phyloP scores from a whole-genome alignment of 139 green algal species.

The Choricystis sp. region DNA sequence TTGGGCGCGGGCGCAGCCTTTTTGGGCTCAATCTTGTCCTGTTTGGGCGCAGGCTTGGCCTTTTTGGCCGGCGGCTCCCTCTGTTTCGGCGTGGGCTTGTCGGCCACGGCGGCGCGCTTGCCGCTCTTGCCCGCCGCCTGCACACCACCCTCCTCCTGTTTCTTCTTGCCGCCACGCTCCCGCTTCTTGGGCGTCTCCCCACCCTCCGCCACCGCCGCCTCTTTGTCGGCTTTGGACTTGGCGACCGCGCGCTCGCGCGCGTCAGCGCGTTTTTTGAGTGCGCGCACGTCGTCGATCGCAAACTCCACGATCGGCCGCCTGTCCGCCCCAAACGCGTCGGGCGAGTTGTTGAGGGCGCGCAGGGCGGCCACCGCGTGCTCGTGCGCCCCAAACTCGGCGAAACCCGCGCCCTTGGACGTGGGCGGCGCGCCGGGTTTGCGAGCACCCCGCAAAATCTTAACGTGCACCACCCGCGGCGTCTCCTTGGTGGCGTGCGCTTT shows the following conservation, averaged over 20 bases:
- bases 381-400: conserved; percentile 80
- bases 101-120: too few species aligned
- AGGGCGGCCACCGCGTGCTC: conserved; percentile 77
- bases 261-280: conserved; percentile 14
- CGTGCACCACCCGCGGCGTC: conserved; percentile 54
- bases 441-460: conserved; percentile 57
- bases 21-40: background rate
- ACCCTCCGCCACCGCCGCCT: background rate
- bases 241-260: conserved; percentile 10
- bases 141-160: background rate
- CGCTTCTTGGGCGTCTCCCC: background rate
- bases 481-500: conserved; percentile 52
- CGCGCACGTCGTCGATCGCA: conserved; percentile 67
- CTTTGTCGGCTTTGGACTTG: background rate
- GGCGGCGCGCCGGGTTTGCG: background rate
- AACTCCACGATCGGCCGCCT: conserved; percentile 77
- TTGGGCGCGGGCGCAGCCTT: background rate
- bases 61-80: background rate
- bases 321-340: conserved; percentile 16
- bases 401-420: conserved; percentile 52
- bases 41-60: background rate
- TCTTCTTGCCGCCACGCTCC: background rate
- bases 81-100: background rate
- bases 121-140: background rate
- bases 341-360: conserved; percentile 94